phyloP scores from a whole-genome alignment of 2,329 filamentous ascomycete species.

The Neonectria sp. region DNA sequence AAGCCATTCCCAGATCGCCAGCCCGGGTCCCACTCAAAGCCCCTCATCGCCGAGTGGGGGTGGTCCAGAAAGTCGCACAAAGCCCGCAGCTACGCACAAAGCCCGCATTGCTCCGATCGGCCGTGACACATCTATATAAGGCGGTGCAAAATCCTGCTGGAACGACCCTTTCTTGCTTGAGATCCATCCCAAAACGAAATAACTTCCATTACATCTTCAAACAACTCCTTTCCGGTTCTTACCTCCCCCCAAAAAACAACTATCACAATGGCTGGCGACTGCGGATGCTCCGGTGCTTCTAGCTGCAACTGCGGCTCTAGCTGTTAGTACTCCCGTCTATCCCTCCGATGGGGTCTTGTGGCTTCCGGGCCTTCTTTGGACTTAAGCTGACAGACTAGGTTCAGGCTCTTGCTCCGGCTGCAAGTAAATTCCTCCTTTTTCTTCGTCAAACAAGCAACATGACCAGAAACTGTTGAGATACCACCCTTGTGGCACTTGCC shows the following conservation, averaged over 20 bases:
- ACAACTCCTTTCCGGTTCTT: constrained; percentile 22
- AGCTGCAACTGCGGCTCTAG: constrained; percentile 55
- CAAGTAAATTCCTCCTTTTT: constrained; percentile 40
- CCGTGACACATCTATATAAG: constrained; percentile 47
- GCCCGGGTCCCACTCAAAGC: constrained; percentile 24
- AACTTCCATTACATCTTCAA: constrained; percentile 18
- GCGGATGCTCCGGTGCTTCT: constrained; percentile 54
- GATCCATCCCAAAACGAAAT: constrained; percentile 34
- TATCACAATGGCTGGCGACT: constrained; percentile 55
- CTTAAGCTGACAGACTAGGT: constrained; percentile 28
- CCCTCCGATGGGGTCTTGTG: neutral
- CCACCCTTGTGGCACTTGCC: constrained; percentile 30
- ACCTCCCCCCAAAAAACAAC: constrained; percentile 32
- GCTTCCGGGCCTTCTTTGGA: neutral
- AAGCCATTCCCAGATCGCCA: constrained; percentile 34
- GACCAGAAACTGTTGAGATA: constrained; percentile 35
- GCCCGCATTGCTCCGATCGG: constrained; percentile 25
- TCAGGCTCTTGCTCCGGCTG: constrained; percentile 53
- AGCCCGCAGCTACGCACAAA: constrained; percentile 35
- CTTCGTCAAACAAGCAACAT: constrained; percentile 29
- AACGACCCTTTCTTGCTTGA: constrained; percentile 23
- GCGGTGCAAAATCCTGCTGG: constrained; percentile 33
- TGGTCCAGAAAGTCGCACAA: constrained; percentile 32
- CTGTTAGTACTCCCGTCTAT: constrained; percentile 46
- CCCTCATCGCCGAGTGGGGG: constrained; percentile 36